phyloP scores from a whole-genome alignment of 1,284 basidiomycete genomes.

The Pyrrhoderma noxium region DNA sequence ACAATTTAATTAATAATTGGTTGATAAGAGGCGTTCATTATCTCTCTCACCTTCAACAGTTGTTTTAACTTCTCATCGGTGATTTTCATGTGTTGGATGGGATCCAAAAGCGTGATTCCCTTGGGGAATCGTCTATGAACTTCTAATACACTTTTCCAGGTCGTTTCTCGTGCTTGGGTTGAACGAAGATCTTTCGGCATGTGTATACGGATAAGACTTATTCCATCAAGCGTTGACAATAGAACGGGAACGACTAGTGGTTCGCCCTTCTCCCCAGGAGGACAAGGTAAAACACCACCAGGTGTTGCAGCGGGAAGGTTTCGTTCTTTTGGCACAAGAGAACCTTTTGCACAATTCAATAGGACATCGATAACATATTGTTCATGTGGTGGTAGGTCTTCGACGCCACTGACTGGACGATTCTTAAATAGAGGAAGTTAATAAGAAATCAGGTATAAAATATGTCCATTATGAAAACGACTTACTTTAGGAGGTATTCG shows the following conservation, averaged over 20 bases:
- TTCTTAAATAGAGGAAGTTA: slow-evolving; percentile 31
- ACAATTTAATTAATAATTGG: slow-evolving; percentile 5
- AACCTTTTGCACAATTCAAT: slow-evolving; percentile 70
- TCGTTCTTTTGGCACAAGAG: slow-evolving; percentile 56
- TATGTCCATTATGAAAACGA: background rate
- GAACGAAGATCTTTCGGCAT: slow-evolving; percentile 86
- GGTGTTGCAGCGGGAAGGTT: slow-evolving; percentile 47
- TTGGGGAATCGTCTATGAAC: slow-evolving; percentile 86
- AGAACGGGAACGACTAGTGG: slow-evolving; percentile 88
- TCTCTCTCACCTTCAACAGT: slow-evolving; percentile 60
- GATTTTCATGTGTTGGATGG: slow-evolving; percentile 94
- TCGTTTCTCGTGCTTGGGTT: slow-evolving; percentile 69
- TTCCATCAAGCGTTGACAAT: slow-evolving; percentile 78
- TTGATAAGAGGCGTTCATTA: background rate
- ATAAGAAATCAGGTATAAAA: background rate
- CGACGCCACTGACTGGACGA: slow-evolving; percentile 47
- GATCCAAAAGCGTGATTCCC: slow-evolving; percentile 85
- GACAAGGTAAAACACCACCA: slow-evolving; percentile 70
- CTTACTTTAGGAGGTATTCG: slow-evolving; percentile 65
- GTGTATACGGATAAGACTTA: slow-evolving; percentile 84
- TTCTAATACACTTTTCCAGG: slow-evolving; percentile 87
- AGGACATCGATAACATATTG: slow-evolving; percentile 95
- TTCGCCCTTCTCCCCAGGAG: slow-evolving; percentile 63
- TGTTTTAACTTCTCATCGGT: slow-evolving; percentile 90
- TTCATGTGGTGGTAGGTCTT: slow-evolving; percentile 75